Conservation (phyloP, 2,329 filamentous ascomycete genomes). For the Pyrenochaeta sp. region DNA sequence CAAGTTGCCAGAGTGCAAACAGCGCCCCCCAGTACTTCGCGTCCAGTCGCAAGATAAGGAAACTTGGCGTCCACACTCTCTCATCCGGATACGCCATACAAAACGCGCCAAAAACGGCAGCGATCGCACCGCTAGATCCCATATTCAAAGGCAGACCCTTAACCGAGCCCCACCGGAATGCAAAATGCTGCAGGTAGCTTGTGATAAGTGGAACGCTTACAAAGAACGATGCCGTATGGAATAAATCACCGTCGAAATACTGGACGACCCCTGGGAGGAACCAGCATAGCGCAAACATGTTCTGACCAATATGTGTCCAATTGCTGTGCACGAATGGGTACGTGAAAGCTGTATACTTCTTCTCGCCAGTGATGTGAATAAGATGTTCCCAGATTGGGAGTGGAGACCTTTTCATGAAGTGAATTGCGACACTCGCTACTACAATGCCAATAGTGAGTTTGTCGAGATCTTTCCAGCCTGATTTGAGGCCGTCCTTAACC, state of each 20-base stretch:
- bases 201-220: slow-evolving; percentile 15
- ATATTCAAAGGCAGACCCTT: slow-evolving; percentile 5
- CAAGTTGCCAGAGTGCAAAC: slow-evolving; percentile 8
- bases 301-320: slow-evolving; percentile 10
- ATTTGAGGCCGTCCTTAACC: slow-evolving; percentile 13
- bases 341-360: slow-evolving; percentile 22
- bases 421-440: slow-evolving; percentile 8
- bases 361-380: slow-evolving; percentile 15
- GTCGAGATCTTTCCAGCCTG: slow-evolving; percentile 22
- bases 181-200: slow-evolving; percentile 16
- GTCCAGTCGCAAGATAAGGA: slow-evolving; percentile 12
- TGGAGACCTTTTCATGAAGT: slow-evolving; percentile 11
- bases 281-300: slow-evolving; percentile 12
- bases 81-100: slow-evolving; percentile 18
- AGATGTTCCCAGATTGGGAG: slow-evolving; percentile 16
- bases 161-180: slow-evolving; percentile 1
- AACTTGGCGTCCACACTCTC: slow-evolving; percentile 18
- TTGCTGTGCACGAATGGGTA: slow-evolving; percentile 11
- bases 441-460: slow-evolving; percentile 20
- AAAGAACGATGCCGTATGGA: slow-evolving; percentile 16
- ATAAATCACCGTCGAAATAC: slow-evolving; percentile 20
- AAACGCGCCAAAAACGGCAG: slow-evolving; percentile 14
- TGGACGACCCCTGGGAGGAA: slow-evolving; percentile 21
- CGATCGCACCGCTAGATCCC: slow-evolving; percentile 11
- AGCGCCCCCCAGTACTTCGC: slow-evolving; percentile 14